These are phyloP conservation scores for Leptomonas pyrrhocoris DNA, from an alignment of 208 protist genomes.

Conservation along the genomic window DNA sequence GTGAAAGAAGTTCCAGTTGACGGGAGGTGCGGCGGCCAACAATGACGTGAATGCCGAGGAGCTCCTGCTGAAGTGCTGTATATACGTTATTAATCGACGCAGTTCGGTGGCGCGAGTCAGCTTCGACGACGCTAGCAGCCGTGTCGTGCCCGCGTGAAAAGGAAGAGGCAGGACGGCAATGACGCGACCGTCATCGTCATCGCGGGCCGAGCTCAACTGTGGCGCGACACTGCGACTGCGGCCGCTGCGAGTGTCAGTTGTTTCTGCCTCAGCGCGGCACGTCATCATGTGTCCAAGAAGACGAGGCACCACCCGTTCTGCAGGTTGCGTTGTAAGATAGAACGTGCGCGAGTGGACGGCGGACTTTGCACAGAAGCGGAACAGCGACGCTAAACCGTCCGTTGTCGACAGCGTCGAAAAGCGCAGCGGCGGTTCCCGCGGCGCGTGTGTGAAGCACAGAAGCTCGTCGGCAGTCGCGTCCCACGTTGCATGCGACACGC, in stretches of 20 bases:
- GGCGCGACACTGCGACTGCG: not conserved
- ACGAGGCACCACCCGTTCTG: not conserved
- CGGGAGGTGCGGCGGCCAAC: conserved; percentile 1
- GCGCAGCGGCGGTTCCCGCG: not conserved
- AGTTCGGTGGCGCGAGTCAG: not conserved
- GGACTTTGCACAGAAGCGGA: conserved; percentile 20
- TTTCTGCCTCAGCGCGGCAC: not conserved
- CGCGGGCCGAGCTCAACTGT: not conserved
- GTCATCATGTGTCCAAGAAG: not conserved
- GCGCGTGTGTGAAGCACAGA: not conserved
- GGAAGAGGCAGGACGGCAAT: conserved; percentile 10
- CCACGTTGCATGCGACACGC: conserved; percentile 21
- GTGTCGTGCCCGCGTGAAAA: not conserved
- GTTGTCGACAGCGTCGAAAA: conserved; percentile 16
- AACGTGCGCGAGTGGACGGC: not conserved
- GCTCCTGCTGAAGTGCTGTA: conserved; percentile 1
- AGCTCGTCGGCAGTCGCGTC: not conserved
- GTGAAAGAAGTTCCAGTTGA: conserved; percentile 15
- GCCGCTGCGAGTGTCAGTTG: not conserved
- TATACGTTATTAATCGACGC: not conserved
- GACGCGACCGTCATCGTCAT: not conserved
- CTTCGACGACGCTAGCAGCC: not conserved
- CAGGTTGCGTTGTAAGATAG: not conserved
- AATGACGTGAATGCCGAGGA: not conserved
- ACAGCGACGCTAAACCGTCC: conserved; percentile 14